A percentile compares a stretch with the other conserved stretches of the same genome.
phyloP scores from a whole-genome alignment of 176 grass and related monocot genomes.

The Avena eriantha region DNA sequence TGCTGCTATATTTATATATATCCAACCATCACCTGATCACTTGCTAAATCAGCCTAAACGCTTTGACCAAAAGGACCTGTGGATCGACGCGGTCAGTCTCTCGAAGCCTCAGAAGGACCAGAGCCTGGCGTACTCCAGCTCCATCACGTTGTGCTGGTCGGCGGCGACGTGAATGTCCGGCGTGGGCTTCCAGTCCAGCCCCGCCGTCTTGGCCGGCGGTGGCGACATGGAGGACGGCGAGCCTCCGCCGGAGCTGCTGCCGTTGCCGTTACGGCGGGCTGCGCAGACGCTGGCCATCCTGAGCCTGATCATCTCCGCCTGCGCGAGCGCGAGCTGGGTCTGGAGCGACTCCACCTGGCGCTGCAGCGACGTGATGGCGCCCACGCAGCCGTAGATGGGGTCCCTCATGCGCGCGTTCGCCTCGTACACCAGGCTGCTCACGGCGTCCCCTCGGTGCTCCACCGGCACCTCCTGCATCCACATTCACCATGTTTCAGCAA shows the following conservation, averaged over 20 bases:
- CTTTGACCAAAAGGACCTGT: constrained; percentile 6
- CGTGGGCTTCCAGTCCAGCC: constrained; percentile 36
- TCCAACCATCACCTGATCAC: constrained; percentile 44
- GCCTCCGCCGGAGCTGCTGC: constrained; percentile 37
- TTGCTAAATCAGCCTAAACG: constrained; percentile 43
- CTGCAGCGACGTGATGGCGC: constrained; percentile 91
- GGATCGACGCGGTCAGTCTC: background rate
- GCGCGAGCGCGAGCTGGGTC: constrained; percentile 82
- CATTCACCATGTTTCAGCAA: background rate
- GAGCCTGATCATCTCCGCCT: constrained; percentile 87
- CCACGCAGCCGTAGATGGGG: constrained; percentile 95
- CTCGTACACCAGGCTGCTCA: constrained; percentile 99
- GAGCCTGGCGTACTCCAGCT: constrained; percentile 39
- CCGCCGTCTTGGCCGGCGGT: constrained; percentile 44
- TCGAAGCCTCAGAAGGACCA: constrained; percentile 56
- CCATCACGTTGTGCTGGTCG: constrained; percentile 43
- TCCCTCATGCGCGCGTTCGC: constrained; percentile 93
- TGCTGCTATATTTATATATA: constrained; percentile 31
- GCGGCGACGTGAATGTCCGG: constrained; percentile 43
- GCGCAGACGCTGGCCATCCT: constrained; percentile 66
- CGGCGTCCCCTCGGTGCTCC: constrained; percentile 89
- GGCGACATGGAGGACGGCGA: constrained; percentile 65
- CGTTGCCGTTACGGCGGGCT: background rate
- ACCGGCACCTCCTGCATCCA: constrained; percentile 74
- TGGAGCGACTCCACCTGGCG: constrained; percentile 91